Evolutionary conservation across 768 basidiomycete species (phyloP), one percentile per base, ranked within the genome.

Genomic region (Russula virescens): DNA sequence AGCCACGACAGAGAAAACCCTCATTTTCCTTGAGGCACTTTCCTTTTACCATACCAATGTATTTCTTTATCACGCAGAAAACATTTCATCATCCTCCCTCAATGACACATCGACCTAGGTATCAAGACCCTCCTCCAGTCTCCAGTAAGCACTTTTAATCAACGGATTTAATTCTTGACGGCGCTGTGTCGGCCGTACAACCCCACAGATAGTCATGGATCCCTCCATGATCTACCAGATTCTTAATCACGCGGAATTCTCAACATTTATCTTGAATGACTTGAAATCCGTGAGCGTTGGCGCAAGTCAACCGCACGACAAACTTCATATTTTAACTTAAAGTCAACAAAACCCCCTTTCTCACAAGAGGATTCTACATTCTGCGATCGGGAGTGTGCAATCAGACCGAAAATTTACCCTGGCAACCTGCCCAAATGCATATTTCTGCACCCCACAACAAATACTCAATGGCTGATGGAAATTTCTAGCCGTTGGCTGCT

Each of bases 211-310:
- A 31, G 31, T 8, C 31, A 31, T 31, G 31, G 31, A 3, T 31
- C 31, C 31, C 31, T 31, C 8, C 14, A 50, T 64, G 53, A 35
- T 49, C n/a, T 46, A 60, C 18, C 58, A 64, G 47, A 42, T 64
- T 9, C 31, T 60, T 34, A 59, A 60, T 26, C 58, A 58, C 19
- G 52, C 57, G 2, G 47, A 55, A n/a, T 55, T 64, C 34, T 40
- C 50, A 8, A 59, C 35, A 38, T 18, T 45, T n/a, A 28, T 60
- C 57, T 49, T 59, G 42, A 28, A 38, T n/a, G 53, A 55, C 26
- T 31, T 64, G 47, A 10, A 28, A 18, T 54, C 46, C 6, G 31
- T 54, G 28, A 49, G 38, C 26, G 43, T 25, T 35, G 52, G 63
- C 18, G 26, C 50, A 23, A 28, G 40, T 14, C 47, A 42, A 5